Evolutionary conservation across 176 grass and related monocot species (phyloP).

Genomic region (Cymbopogon citratus): DNA sequence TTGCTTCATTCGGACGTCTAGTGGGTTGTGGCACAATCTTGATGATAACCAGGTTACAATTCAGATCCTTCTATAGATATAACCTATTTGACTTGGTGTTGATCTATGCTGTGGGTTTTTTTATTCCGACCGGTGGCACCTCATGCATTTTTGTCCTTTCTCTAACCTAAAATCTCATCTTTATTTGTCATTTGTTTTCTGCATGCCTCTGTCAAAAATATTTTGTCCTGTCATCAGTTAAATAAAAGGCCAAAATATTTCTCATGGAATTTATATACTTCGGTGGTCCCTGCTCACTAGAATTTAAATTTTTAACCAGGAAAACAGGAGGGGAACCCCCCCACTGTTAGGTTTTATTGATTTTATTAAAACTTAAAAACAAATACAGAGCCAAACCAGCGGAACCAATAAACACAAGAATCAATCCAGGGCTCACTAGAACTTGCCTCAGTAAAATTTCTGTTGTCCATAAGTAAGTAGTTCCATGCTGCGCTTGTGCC

Average conservation of each 20-base stretch:
- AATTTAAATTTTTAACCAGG: too few species aligned
- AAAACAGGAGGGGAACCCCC: too few species aligned
- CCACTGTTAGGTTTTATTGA: too few species aligned
- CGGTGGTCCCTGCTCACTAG: neutral
- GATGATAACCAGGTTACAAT: constrained; percentile 86
- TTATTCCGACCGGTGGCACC: neutral
- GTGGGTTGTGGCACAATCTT: constrained; percentile 96
- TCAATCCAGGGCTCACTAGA: neutral
- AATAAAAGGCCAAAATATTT: neutral
- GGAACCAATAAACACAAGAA: too few species aligned
- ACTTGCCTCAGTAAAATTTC: neutral
- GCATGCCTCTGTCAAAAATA: neutral
- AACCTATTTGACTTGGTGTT: neutral
- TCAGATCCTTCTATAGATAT: constrained; percentile 11
- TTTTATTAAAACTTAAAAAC: too few species aligned
- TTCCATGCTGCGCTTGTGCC: neutral
- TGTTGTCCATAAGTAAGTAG: neutral
- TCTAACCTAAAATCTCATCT: neutral
- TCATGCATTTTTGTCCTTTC: neutral
- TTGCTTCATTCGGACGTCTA: constrained; percentile 90
- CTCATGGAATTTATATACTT: neutral
- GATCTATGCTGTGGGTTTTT: neutral
- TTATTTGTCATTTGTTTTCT: neutral
- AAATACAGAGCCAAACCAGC: too few species aligned
- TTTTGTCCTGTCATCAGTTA: neutral